Conservation (phyloP, 345 rosid genomes). For the Limnanthes douglasii region DNA sequence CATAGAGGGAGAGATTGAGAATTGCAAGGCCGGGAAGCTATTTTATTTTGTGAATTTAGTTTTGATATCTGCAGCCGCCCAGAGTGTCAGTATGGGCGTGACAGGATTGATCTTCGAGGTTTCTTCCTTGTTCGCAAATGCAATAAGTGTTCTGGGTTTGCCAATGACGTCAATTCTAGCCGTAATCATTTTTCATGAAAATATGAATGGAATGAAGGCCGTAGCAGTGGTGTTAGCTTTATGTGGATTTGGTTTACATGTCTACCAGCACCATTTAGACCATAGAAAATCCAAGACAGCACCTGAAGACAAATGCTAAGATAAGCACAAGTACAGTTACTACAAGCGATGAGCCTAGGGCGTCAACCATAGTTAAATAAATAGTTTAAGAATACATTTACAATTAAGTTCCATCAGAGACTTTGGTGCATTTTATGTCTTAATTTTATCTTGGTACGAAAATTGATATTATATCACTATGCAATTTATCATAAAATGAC, state of each 20-base stretch:
- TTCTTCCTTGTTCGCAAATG: constrained; percentile 47
- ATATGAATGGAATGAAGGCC: constrained; percentile 50
- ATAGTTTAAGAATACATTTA: no score
- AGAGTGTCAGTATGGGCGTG: constrained; percentile 25
- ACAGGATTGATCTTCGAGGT: constrained; percentile 42
- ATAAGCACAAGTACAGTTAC: no score
- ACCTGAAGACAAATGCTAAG: no score
- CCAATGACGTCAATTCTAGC: constrained; percentile 50
- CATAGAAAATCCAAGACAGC: constrained; percentile 5
- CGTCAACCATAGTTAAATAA: no score
- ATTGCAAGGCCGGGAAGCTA: constrained; percentile 30
- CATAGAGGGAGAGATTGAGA: constrained; percentile 27
- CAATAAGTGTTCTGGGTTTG: constrained; percentile 34
- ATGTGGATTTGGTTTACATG: constrained; percentile 43
- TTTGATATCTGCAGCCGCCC: constrained; percentile 34
- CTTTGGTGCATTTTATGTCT: no score
- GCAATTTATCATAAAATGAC: no score
- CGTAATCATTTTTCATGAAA: constrained; percentile 44
- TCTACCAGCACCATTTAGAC: constrained; percentile 21
- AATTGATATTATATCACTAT: no score
- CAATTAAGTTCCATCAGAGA: no score
- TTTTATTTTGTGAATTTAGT: constrained; percentile 32
- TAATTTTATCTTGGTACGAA: no score
- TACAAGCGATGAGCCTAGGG: no score
- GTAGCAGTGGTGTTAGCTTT: constrained; percentile 44